Base-by-base conservation (phyloP, 2,329 filamentous ascomycete species). In the Claviceps capensis region DNA sequence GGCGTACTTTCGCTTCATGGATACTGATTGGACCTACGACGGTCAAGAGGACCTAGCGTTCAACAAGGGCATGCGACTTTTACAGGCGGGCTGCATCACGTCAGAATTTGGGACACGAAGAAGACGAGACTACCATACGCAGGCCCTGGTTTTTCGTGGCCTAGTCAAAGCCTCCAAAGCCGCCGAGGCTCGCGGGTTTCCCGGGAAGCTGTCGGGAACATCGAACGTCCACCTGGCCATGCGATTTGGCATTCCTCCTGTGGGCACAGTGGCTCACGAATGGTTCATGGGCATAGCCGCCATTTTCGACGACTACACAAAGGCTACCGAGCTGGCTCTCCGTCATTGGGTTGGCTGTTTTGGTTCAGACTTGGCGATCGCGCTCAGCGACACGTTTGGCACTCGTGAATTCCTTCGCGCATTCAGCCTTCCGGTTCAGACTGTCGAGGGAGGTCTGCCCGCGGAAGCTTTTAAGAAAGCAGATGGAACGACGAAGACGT, bases 271-370 rank as follows among this genome's bases (percentile, higher is more conserved):
- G 2, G 93, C 93, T 0, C 93, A 98, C 63, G 93, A 98, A 70
- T 98, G 93, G 93, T 97, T 96, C 73, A 98, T 98, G 93, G 90
- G 88, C 43, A 91, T 95, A 56, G 93, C 93, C 1, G 90, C 93
- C 41, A 88, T 96, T 59, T 87, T 85, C 4, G 78, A 88, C 56
- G 80, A 96, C 68, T 98, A 98, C 64, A 78, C 81, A 59, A 75
- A 78, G 55, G 90, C 93, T 3, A 95, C 90, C 40, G 88, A 95
- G 65, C 77, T 84, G 57, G 90, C 88, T 0, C 72, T 98, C 59
- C 76, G 81, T 53, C 88, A 94, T 65, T 98, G 93, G 93, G 79
- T 95, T 37, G 82, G 83, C 50, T 95, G 87, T 55, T 98, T 96
- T 64, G 93, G 93, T 4, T 82, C 77, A 38, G 84, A 91, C 37